A percentile compares a stretch with the other conserved stretches of the same genome.
Evolutionary conservation across 2,329 filamentous ascomycete species (phyloP).

Genomic region (Colletotrichum phormii): DNA sequence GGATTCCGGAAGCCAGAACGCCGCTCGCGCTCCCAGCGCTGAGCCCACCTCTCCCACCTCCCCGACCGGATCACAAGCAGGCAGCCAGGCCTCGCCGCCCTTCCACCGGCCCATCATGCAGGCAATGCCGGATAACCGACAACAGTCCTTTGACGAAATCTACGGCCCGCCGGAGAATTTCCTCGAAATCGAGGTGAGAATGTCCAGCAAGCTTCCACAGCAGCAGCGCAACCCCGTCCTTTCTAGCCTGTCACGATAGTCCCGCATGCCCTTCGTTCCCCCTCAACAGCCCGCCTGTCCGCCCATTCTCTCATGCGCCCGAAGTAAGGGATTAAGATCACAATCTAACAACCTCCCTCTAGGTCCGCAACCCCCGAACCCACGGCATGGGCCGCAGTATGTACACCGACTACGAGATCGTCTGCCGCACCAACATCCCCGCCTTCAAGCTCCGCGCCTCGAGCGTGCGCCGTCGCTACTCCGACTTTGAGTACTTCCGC

Average conservation of each 20-base stretch:
- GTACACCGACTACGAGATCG: slow-evolving; percentile 99
- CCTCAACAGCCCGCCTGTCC: neutral
- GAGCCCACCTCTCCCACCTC: slow-evolving; percentile 40
- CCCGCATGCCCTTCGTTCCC: neutral
- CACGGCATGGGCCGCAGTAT: slow-evolving; percentile 94
- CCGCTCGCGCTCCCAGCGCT: slow-evolving; percentile 47
- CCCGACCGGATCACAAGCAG: slow-evolving; percentile 38
- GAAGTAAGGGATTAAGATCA: neutral
- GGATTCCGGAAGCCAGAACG: slow-evolving; percentile 53
- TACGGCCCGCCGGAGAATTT: slow-evolving; percentile 99
- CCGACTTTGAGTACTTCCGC: slow-evolving; percentile 98
- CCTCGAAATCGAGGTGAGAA: slow-evolving; percentile 89
- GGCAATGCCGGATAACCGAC: slow-evolving; percentile 78
- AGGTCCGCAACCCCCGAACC: slow-evolving; percentile 94
- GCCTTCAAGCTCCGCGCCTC: slow-evolving; percentile 96
- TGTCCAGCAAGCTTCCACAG: slow-evolving; percentile 13
- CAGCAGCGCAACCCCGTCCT: neutral
- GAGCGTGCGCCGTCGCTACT: slow-evolving; percentile 92
- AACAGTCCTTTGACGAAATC: slow-evolving; percentile 98
- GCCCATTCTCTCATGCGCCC: neutral
- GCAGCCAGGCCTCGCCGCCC: slow-evolving; percentile 46
- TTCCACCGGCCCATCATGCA: slow-evolving; percentile 69
- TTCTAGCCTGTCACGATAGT: neutral
- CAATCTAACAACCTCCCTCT: slow-evolving; percentile 36
- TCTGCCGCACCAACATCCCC: slow-evolving; percentile 98